phyloP scores from a whole-genome alignment of 805 yeast genomes.

The Metschnikowia rubicola region DNA sequence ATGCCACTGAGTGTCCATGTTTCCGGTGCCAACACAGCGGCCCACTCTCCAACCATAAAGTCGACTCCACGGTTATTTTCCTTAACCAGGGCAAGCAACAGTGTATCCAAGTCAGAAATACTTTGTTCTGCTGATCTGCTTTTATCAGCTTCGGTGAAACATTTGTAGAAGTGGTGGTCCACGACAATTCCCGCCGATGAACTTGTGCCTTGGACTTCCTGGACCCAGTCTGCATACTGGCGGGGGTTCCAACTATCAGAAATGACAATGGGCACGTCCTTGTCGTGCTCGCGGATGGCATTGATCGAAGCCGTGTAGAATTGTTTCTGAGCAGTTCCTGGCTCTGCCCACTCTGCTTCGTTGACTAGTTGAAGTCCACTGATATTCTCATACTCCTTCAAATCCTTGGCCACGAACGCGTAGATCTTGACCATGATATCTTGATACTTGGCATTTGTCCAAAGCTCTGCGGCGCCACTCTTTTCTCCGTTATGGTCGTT shows the following conservation, averaged over 20 bases:
- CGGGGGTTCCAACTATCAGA: conserved; percentile 94
- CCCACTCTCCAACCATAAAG: conserved; percentile 82
- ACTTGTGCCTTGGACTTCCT: conserved; percentile 28
- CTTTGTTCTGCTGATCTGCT: conserved; percentile 61
- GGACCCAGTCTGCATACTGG: conserved; percentile 70
- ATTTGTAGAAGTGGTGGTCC: conserved; percentile 83
- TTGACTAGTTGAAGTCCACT: conserved; percentile 83
- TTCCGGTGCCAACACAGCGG: conserved; percentile 75
- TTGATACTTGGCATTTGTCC: conserved; percentile 46
- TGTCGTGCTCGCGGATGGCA: conserved; percentile 54
- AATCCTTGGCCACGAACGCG: conserved; percentile 59
- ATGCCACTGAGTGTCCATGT: conserved; percentile 60
- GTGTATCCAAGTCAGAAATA: conserved; percentile 50
- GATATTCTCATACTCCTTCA: conserved; percentile 58
- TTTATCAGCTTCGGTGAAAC: conserved; percentile 75
- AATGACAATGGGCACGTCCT: conserved; percentile 64
- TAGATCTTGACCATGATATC: conserved; percentile 47
- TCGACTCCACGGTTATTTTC: conserved; percentile 52
- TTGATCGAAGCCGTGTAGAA: conserved; percentile 67
- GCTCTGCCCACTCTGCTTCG: conserved; percentile 66
- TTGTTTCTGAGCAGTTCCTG: conserved; percentile 46
- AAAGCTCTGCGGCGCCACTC: conserved; percentile 58
- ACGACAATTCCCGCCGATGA: conserved; percentile 58
- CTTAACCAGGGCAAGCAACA: conserved; percentile 46
- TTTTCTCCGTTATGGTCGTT: conserved; percentile 78